Evolutionary conservation across 257 asterid genomes (phyloP), one percentile per base, ranked within the genome.

Genomic region (Parsonsia alboflavescens): DNA sequence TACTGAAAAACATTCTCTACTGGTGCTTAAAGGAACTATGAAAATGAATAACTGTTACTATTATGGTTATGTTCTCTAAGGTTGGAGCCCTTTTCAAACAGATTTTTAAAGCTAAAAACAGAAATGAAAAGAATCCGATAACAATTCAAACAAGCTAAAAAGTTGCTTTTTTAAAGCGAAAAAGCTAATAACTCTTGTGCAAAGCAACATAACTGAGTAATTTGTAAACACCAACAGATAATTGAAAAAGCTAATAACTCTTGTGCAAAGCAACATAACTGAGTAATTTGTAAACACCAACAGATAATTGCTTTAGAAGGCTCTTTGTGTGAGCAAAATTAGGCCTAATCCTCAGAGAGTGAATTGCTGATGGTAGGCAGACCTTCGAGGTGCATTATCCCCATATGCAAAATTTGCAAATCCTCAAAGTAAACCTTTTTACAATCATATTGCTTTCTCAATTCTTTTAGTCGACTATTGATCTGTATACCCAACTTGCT

Each of bases 321-420:
- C 56, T 42, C 10, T 28, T 49, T 17, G 2, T 19, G 7, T 26
- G 22, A 48, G 42, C 9, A 41, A 2, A 58, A 54, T 10, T 24
- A n/a, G 33, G 45, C 65, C 41, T 62, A 64, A 58, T 62, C 66
- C 73, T 36, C 16, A 68, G 70, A 57, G 16, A 75, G 73, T 30
- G 52, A 49, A 42, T 75, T 61, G 13, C 53, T 36, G 30, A 28
- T 36, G 42, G 76, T 59, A 4, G 79, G 81, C 77, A 26, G 22
- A 62, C 72, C 80, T 69, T 82, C 74, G 58, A 86, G 68, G 75
- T 85, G 87, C 84, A 82, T 12, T 65, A 86, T 68, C 49, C 79
- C 68, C 44, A 74, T 67, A 63, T 74, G 74, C 77, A 86, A 78
- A 70, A n/a, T 8, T 76, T 83, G 75, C 24, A 85, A 77, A 77